Base-by-base conservation (phyloP, 2,329 filamentous ascomycete species). In the Fusarium denticulatum region DNA sequence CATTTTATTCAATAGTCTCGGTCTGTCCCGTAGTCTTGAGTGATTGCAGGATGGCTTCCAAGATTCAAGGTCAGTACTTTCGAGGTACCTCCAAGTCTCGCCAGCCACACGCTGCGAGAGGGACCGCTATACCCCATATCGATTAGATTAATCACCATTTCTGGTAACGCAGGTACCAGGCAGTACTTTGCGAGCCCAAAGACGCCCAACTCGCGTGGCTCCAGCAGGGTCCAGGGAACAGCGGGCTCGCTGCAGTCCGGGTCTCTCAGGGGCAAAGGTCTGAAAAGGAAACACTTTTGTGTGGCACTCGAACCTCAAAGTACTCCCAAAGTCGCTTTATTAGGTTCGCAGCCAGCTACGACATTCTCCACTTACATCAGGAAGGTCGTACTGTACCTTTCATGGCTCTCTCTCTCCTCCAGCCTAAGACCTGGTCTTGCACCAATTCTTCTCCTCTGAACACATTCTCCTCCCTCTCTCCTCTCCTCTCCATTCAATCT, bases 331-430 rank as follows among this genome's bases (percentile, higher is more conserved):
- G 67, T 69, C 64, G n/a, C 59, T 43, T 36, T 42, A 43, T 53
- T 69, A 46, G 30, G 34, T 46, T 36, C 47, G 36, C 26, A 43
- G 36, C 52, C 52, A 69, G 67, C 65, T 59, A 70, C 59, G 52
- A 46, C 59, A 53, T 63, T 69, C 67, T 69, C 67, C 67, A 69
- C 67, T 53, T 69, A 59, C 67, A 60, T 69, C 45, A 58, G 52
- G 34, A 47, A 49, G 47, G 65, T 53, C 32, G 56, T 62, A 69
- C 66, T 42, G 58, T 46, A 30, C 37, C 37, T 52, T n/a, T 15
- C 28, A 34, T 36, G 30, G 49, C 49, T 36, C 30, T 53, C 45
- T 53, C 45, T 34, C 50, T 53, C 34, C 60, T 64, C 46, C 47
- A 20, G n/a, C 49, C 49, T 26, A 56, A 60, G 42, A 61, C 59